Conservation (phyloP, 2,329 filamentous ascomycete species). For the Trichoderma koningiopsis region DNA sequence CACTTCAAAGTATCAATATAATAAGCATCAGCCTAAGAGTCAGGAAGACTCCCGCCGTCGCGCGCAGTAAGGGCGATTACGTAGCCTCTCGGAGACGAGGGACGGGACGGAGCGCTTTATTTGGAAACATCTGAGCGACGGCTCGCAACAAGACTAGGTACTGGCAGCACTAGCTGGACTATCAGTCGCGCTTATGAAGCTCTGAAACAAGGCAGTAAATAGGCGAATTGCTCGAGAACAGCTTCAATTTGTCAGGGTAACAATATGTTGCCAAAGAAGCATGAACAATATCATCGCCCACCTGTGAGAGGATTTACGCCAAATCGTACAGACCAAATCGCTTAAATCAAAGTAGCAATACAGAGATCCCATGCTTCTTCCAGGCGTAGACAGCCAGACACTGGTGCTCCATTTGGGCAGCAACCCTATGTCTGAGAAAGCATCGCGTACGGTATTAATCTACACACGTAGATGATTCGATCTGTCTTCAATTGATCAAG, state of each 20-base stretch:
- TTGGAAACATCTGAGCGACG: neutral
- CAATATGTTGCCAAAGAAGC: neutral
- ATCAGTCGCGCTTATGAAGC: neutral
- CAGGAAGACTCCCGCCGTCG: conserved; percentile 1
- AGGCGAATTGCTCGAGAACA: neutral
- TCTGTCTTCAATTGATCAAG: neutral
- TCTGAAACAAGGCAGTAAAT: neutral
- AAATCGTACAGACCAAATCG: neutral
- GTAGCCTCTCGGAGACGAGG: neutral
- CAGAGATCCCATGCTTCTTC: neutral
- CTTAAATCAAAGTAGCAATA: neutral
- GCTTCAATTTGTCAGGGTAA: neutral
- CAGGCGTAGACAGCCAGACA: neutral
- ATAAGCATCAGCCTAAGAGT: conserved; percentile 12
- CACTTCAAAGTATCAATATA: neutral
- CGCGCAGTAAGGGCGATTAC: neutral
- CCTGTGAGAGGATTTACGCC: neutral
- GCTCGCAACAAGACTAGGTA: neutral
- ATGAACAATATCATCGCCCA: neutral
- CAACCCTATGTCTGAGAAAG: neutral
- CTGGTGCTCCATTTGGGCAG: neutral
- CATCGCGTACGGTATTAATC: neutral
- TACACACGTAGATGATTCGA: neutral
- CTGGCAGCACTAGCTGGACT: neutral
- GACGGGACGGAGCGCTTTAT: conserved; percentile 1